Evolutionary conservation across 2,329 filamentous ascomycete genomes (phyloP), one percentile per base, ranked within the genome.

Genomic region (Colletotrichum trifolii): DNA sequence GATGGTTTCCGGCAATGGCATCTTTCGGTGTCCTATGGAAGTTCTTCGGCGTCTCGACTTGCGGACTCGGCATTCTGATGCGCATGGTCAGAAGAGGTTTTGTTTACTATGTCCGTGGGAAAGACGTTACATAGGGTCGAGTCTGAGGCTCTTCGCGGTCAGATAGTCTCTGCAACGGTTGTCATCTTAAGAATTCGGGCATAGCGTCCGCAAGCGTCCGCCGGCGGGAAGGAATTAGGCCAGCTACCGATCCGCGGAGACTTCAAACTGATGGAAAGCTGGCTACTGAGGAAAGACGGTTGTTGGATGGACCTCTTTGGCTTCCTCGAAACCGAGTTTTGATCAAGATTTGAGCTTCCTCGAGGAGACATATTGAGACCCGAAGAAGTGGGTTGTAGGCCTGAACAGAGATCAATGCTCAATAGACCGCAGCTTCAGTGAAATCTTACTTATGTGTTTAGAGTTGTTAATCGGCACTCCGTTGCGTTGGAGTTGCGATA

Each of bases 131-230:
- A 25, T 25, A 4, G 25, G 3, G 25, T 25, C 25, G 25, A 25
- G 38, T 12, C 36, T 50, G 13, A 58, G 46, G 46, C 45, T 45
- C 46, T 43, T 43, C 15, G 55, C 33, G 55, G 33, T 58, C 46
- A 43, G 55, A 58, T 58, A 42, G 25, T 38, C 12, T 40, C 38
- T 43, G 46, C 34, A 50, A 50, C 25, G 50, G 46, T 43, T 46
- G 46, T 25, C 55, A 8, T 45, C 55, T 17, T 6, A 43, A 43
- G 2, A n/a, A 17, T 9, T 50, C 46, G 46, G 55, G 55, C 55
- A 58, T 58, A 50, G 46, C 45, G 55, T 34, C 38, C 25, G 55
- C 46, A 38, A 50, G 46, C 45, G 55, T 34, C 38, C 25, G 55
- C 46, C 33, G 50, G 46, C 36, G 42, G 35, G 43, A 49, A 11